Percentiles rank a stretch among this genome's conserved stretches.
phyloP scores from a whole-genome alignment of 2,329 filamentous ascomycete genomes.

The Aspergillus flavus region DNA sequence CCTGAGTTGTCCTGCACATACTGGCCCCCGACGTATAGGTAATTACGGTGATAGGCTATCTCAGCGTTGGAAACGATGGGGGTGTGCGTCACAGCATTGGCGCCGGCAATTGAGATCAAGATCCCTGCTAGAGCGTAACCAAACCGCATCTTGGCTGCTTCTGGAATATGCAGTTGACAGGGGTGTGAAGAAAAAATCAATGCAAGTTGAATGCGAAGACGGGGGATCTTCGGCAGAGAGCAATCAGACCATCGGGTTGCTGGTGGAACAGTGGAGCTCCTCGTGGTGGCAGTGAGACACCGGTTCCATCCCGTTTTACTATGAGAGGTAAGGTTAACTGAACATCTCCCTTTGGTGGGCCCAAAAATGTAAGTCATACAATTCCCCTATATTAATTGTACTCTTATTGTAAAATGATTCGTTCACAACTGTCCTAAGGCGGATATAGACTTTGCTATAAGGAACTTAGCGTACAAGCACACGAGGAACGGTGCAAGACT shows the following conservation, averaged over 20 bases:
- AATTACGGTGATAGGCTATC: conserved; percentile 7
- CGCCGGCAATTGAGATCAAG: not conserved
- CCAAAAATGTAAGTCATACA: not conserved
- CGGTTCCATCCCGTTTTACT: not conserved
- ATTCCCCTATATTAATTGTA: not conserved
- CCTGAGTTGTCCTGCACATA: conserved; percentile 5
- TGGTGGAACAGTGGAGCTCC: not conserved
- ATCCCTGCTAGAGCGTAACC: not conserved
- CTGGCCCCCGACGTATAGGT: conserved; percentile 7
- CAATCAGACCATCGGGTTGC: not conserved
- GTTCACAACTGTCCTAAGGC: not conserved
- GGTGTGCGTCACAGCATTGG: not conserved
- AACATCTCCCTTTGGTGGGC: not conserved
- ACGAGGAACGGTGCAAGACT: not conserved
- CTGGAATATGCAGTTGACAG: not conserved
- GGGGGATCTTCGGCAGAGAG: not conserved
- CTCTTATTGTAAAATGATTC: not conserved
- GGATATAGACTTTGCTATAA: not conserved
- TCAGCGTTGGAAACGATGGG: not conserved
- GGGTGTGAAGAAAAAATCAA: not conserved
- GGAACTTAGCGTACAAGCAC: not conserved
- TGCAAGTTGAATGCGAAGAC: not conserved
- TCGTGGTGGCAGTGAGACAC: not conserved
- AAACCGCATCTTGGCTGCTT: not conserved
- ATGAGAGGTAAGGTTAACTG: not conserved